These are phyloP conservation scores for Aspergillus melleus DNA, from an alignment of 2,329 filamentous ascomycete genomes.

Conservation along the genomic window DNA sequence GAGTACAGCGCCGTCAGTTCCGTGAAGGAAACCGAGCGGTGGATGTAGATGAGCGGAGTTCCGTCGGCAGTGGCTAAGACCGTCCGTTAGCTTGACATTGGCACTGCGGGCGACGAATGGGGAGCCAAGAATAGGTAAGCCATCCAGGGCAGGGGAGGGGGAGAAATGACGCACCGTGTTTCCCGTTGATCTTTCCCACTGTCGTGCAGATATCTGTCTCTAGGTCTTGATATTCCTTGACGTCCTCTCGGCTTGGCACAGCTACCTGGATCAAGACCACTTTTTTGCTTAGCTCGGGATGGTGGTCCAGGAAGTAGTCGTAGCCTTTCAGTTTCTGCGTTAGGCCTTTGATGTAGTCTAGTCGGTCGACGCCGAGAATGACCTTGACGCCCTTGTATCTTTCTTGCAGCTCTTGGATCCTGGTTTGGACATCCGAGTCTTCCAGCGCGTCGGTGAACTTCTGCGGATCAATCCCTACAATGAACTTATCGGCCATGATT, in stretches of 20 bases:
- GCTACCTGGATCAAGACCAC: constrained; percentile 92
- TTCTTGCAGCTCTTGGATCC: constrained; percentile 73
- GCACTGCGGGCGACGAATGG: background rate
- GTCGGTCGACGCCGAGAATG: constrained; percentile 87
- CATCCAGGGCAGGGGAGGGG: background rate
- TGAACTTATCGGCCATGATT: constrained; percentile 84
- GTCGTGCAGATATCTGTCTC: constrained; percentile 88
- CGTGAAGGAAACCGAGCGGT: constrained; percentile 89
- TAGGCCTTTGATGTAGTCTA: constrained; percentile 97
- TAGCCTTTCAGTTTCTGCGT: constrained; percentile 91
- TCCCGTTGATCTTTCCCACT: constrained; percentile 90
- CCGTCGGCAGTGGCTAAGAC: constrained; percentile 76
- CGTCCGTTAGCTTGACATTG: constrained; percentile 1
- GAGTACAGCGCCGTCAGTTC: constrained; percentile 92
- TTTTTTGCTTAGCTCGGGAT: constrained; percentile 91
- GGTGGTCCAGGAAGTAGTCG: constrained; percentile 86
- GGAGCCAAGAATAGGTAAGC: background rate
- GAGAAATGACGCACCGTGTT: constrained; percentile 60
- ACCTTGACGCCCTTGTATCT: constrained; percentile 89
- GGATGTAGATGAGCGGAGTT: constrained; percentile 94
- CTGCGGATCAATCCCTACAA: constrained; percentile 92
- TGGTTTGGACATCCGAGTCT: constrained; percentile 74
- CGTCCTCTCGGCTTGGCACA: constrained; percentile 78
- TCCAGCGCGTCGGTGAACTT: constrained; percentile 83
- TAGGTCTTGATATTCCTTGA: constrained; percentile 93